Evolutionary conservation across 2,329 filamentous ascomycete species (phyloP).

Genomic region (Fusarium zealandicum): DNA sequence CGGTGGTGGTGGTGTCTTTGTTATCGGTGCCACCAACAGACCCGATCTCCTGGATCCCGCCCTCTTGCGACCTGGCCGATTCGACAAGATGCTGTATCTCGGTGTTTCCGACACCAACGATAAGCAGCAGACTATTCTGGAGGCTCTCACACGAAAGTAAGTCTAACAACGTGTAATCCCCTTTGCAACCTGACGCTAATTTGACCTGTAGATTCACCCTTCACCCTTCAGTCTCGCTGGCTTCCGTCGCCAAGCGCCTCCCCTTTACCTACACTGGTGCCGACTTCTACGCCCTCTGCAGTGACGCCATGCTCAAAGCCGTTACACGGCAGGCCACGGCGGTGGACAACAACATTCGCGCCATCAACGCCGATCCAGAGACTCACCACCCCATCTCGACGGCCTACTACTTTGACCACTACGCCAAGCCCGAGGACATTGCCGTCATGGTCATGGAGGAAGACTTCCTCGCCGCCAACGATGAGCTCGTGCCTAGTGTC

Average conservation of each 20-base stretch:
- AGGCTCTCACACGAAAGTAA: conserved; percentile 92
- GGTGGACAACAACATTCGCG: conserved; percentile 83
- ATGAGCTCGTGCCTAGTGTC: conserved; percentile 90
- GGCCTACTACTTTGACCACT: conserved; percentile 95
- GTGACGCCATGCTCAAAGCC: conserved; percentile 98
- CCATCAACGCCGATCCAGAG: conserved; percentile 64
- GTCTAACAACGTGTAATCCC: conserved; percentile 45
- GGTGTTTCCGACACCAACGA: conserved; percentile 96
- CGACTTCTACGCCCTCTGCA: conserved; percentile 96
- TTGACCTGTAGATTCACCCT: conserved; percentile 76
- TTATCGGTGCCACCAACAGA: conserved; percentile 94
- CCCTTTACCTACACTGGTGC: conserved; percentile 98
- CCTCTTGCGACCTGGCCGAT: conserved; percentile 85
- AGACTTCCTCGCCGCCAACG: conserved; percentile 83
- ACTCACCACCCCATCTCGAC: conserved; percentile 69
- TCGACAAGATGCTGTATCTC: conserved; percentile 98
- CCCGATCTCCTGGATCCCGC: conserved; percentile 93
- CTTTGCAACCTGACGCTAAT: conserved; percentile 9
- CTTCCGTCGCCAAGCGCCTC: conserved; percentile 74
- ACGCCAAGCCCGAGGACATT: conserved; percentile 81
- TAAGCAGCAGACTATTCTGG: conserved; percentile 92
- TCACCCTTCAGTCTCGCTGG: conserved; percentile 78
- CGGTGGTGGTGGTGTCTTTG: conserved; percentile 87
- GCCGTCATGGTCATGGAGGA: conserved; percentile 87
- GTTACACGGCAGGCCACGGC: conserved; percentile 87